These are phyloP conservation scores for Pichia occidentalis DNA, from an alignment of 805 yeast genomes.

Conservation along the genomic window DNA sequence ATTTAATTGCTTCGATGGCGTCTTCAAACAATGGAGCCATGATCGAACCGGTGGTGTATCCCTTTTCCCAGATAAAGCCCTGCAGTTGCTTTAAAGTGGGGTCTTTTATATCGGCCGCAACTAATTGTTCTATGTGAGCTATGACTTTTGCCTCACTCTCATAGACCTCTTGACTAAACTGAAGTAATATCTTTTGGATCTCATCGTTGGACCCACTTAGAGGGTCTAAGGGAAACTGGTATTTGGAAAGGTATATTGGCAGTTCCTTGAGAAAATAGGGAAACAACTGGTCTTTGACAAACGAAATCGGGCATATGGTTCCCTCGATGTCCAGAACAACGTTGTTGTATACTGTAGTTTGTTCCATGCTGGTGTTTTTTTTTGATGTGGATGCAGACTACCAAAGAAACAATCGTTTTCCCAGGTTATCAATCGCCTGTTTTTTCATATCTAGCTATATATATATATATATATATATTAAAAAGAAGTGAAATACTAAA, in stretches of 20 bases:
- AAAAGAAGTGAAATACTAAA: too few species aligned
- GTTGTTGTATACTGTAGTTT: constrained; percentile 16
- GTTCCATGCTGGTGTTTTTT: constrained; percentile 19
- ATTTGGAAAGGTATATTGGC: constrained; percentile 34
- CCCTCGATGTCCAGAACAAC: constrained; percentile 80
- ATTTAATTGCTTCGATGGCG: constrained; percentile 51
- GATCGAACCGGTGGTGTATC: constrained; percentile 71
- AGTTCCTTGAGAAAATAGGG: constrained; percentile 62
- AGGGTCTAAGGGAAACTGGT: constrained; percentile 30
- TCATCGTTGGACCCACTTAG: constrained; percentile 14
- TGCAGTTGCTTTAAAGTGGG: constrained; percentile 71
- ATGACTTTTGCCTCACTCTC: constrained; percentile 30
- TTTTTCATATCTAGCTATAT: too few species aligned
- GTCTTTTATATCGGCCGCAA: constrained; percentile 66
- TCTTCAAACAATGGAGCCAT: constrained; percentile 73
- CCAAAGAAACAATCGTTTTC: too few species aligned
- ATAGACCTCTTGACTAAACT: constrained; percentile 39
- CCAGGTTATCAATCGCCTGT: too few species aligned
- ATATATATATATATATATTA: too few species aligned
- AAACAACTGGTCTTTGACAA: constrained; percentile 71
- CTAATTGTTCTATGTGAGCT: constrained; percentile 50
- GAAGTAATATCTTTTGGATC: constrained; percentile 30
- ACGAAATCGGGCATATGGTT: constrained; percentile 85
- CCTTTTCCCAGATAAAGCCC: constrained; percentile 76
- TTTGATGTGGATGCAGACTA: neutral